Conservation (phyloP, 2,329 filamentous ascomycete genomes). For the Rutstroemia sp. region DNA sequence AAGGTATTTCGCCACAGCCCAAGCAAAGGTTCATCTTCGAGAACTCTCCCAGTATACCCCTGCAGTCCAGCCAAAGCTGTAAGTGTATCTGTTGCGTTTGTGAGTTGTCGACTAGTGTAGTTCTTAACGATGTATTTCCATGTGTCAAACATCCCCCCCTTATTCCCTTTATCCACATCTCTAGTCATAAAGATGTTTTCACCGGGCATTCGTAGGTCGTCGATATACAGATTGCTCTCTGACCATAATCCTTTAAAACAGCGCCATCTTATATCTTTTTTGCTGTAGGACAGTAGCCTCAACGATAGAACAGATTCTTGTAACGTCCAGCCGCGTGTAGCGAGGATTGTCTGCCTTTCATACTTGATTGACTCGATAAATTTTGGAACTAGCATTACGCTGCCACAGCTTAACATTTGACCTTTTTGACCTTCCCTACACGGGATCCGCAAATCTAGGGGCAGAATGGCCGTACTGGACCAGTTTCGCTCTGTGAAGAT, state of each 20-base stretch:
- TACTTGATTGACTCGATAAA: not conserved
- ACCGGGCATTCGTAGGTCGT: no score
- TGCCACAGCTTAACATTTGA: not conserved
- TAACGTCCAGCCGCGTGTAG: not conserved
- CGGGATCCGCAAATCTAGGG: not conserved
- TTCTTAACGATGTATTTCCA: not conserved
- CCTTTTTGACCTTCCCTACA: not conserved
- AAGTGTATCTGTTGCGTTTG: not conserved
- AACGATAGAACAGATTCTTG: not conserved
- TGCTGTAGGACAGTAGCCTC: not conserved
- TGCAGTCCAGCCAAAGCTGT: not conserved
- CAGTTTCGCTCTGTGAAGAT: not conserved
- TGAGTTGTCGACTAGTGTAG: not conserved
- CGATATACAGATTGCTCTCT: not conserved
- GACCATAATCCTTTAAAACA: not conserved
- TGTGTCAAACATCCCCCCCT: not conserved
- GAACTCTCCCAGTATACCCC: not conserved
- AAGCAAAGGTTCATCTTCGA: not conserved
- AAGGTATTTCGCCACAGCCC: not conserved
- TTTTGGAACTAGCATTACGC: no score
- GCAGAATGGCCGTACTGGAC: not conserved
- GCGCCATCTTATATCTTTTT: not conserved
- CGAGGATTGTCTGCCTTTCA: not conserved
- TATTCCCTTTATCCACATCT: no score
- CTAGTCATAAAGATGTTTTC: no score